Evolutionary conservation across 768 basidiomycete species (phyloP).

Genomic region (Chiua virens): DNA sequence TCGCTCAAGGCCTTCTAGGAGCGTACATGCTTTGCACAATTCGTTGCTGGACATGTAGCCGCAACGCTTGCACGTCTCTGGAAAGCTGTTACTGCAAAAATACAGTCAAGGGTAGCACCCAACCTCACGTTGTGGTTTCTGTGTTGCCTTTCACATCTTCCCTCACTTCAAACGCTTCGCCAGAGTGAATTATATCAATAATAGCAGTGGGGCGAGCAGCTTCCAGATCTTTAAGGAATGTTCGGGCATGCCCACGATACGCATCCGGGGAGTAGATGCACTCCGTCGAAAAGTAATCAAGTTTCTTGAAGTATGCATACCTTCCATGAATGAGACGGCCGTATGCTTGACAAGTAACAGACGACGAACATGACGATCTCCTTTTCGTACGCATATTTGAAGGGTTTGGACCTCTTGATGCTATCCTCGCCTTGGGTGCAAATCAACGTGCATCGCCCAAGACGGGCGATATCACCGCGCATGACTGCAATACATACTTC

Average conservation of each 20-base stretch:
- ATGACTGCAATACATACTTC: constrained; percentile 62
- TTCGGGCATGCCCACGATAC: constrained; percentile 93
- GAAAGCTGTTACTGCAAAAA: neutral
- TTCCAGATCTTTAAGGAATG: constrained; percentile 94
- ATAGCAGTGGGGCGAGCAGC: constrained; percentile 92
- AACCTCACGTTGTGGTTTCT: constrained; percentile 80
- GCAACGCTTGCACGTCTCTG: constrained; percentile 90
- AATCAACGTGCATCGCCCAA: constrained; percentile 91
- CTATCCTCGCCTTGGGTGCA: constrained; percentile 97
- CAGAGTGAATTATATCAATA: constrained; percentile 96
- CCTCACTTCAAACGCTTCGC: constrained; percentile 85
- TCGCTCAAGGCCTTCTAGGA: constrained; percentile 87
- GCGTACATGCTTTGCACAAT: constrained; percentile 92
- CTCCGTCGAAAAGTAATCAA: constrained; percentile 98
- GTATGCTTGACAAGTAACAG: neutral
- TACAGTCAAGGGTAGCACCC: neutral
- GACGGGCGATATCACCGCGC: constrained; percentile 93
- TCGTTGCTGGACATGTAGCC: constrained; percentile 96
- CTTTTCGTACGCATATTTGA: constrained; percentile 99
- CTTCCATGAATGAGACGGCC: constrained; percentile 39
- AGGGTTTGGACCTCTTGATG: constrained; percentile 97
- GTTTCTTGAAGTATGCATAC: constrained; percentile 99
- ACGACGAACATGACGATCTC: constrained; percentile 92
- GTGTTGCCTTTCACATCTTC: constrained; percentile 82
- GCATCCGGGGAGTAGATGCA: constrained; percentile 99